Conservation (phyloP, 352 stramenopile genomes). For the Phytopythium litorale region DNA sequence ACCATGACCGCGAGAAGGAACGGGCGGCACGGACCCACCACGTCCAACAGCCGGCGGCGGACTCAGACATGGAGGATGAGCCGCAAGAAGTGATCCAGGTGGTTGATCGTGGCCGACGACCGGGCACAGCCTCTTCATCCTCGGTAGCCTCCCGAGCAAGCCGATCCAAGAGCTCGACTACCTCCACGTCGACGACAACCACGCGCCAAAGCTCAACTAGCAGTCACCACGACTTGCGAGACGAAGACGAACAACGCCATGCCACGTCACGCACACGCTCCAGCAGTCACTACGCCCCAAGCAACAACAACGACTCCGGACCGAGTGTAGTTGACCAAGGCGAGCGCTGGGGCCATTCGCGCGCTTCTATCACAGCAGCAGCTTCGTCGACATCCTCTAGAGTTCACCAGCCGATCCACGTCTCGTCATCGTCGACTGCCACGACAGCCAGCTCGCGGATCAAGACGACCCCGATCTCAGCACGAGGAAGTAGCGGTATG, state of each 20-base stretch:
- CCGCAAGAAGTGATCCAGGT: constrained; percentile 40
- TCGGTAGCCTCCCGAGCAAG: constrained; percentile 22
- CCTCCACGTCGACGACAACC: constrained; percentile 12
- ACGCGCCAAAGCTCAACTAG: constrained; percentile 12
- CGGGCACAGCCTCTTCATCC: constrained; percentile 7
- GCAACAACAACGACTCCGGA: constrained; percentile 31
- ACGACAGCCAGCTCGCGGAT: constrained; percentile 15
- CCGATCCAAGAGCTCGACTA: constrained; percentile 33
- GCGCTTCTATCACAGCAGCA: constrained; percentile 17
- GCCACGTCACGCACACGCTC: constrained; percentile 21
- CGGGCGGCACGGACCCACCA: not conserved
- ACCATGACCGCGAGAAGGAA: constrained; percentile 3
- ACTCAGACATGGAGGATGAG: constrained; percentile 32
- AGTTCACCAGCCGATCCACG: constrained; percentile 27
- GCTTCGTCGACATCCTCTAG: constrained; percentile 20
- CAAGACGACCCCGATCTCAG: constrained; percentile 18
- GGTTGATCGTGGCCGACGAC: constrained; percentile 25
- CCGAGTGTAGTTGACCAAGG: constrained; percentile 16
- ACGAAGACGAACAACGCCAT: constrained; percentile 26
- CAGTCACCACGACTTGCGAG: constrained; percentile 17
- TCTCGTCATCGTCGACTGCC: constrained; percentile 33
- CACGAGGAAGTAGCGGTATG: constrained; percentile 11
- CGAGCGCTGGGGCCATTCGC: constrained; percentile 52
- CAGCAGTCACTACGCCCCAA: constrained; percentile 19
- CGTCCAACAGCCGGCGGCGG: constrained; percentile 14